Base-by-base conservation (phyloP, 139 green algal species). In the Nannochloris sp. region DNA sequence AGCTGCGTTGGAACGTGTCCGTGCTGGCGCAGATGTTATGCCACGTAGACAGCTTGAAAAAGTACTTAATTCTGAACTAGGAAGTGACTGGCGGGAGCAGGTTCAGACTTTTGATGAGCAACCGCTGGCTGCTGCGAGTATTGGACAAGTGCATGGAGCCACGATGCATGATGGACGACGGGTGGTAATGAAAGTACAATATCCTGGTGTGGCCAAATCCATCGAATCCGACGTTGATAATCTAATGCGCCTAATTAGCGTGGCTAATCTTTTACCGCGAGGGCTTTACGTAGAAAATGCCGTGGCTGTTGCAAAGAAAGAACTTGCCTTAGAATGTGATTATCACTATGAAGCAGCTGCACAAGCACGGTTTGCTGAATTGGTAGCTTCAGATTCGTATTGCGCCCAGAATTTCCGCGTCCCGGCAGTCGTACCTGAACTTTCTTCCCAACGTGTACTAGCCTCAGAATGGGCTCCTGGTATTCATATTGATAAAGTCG, bases 151-250 rank as follows among this genome's bases (percentile, higher is more conserved):
- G 51, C 90, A 97, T 65, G 37, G 56, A 14, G 88, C 75, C 4
- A 61, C 63, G 31, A 69, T 90, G 54, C 72, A 80, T 19, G 89
- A 97, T 61, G 89, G 88, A 12, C 70, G 78, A 5, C 51, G 58
- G 2, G 85, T 90, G 31, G 85, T 81, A 0, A 83, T 98, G 77
- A 96, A 98, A 82, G 81, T 97, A 6, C 90, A 96, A 77, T 96
- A 95, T 75, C 88, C 89, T 14, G 91, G 91, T 3, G 92, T 98
- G 39, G 89, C 92, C 0, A 70, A 80, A 27, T 90, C 76, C 68
- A 97, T 98, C 24, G 66, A 60, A 32, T 87, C 73, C 56, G 92
- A 98, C 71, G 81, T 98, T 47, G 87, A 97, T 81, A 98, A 98
- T 76, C 71, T 98, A 27, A 87, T 94, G 86, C 77, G 84, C 12